Percentiles rank a stretch among this genome's conserved stretches.
Evolutionary conservation across 306 rosid genomes (phyloP).

Genomic region (Abrus precatorius): DNA sequence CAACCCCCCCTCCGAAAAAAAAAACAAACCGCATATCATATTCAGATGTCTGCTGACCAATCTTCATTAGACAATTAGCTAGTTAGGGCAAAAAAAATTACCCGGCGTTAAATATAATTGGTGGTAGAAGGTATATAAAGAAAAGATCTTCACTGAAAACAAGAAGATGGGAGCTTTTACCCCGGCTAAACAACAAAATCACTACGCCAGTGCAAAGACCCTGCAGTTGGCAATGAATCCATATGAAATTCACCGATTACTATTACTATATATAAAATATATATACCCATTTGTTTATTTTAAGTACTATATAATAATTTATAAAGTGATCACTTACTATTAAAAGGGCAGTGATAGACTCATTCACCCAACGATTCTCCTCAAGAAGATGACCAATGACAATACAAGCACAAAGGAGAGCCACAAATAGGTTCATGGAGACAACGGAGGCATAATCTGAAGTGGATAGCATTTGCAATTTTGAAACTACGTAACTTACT

Average conservation of each 20-base stretch:
- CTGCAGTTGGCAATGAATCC: conserved; percentile 52
- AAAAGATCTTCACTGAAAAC: conserved; percentile 96
- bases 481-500: conserved; percentile 54
- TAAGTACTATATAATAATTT: background rate
- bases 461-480: conserved; percentile 59
- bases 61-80: background rate
- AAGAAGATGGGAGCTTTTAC: conserved; percentile 89
- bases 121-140: conserved; percentile 96
- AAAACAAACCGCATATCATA: background rate
- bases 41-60: background rate
- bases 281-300: background rate
- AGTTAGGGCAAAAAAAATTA: conserved; percentile 37
- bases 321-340: conserved; percentile 68
- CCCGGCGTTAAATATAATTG: conserved; percentile 99
- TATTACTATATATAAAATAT: background rate
- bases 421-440: conserved; percentile 91
- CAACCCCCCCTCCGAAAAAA: too few species aligned
- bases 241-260: conserved; percentile 34
- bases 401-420: conserved; percentile 90
- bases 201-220: conserved; percentile 83
- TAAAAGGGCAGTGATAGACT: conserved; percentile 90
- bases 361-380: conserved; percentile 94
- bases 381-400: conserved; percentile 97
- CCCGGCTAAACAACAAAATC: conserved; percentile 79
- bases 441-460: conserved; percentile 90